These are phyloP conservation scores for Wickerhamomyces queroliae DNA, from an alignment of 805 yeast genomes.

Conservation along the genomic window DNA sequence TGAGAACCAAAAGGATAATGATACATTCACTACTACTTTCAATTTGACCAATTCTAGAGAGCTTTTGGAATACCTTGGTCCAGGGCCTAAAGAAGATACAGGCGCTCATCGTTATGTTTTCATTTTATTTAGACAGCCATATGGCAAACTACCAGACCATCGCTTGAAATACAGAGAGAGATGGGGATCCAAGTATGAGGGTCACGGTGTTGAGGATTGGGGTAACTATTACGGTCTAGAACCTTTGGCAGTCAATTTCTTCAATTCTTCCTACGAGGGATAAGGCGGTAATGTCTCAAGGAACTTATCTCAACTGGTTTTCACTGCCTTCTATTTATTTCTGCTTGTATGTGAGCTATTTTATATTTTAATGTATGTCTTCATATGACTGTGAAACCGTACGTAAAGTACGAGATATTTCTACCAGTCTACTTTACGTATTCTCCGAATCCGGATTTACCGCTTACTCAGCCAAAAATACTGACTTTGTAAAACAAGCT, in stretches of 20 bases:
- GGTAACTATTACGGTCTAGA: slow-evolving; percentile 14
- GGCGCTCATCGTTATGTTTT: slow-evolving; percentile 14
- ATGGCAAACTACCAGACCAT: slow-evolving; percentile 11
- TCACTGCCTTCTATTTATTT: no score
- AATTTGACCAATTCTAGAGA: not conserved
- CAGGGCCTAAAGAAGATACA: slow-evolving; percentile 11
- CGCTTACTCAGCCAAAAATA: no score
- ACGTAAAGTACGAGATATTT: no score
- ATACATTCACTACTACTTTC: not conserved
- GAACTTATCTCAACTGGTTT: no score
- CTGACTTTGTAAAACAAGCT: no score
- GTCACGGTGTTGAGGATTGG: slow-evolving; percentile 18
- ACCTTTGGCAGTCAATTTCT: slow-evolving; percentile 17
- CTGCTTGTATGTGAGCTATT: no score
- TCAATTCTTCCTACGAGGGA: slow-evolving; percentile 14
- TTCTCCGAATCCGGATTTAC: no score
- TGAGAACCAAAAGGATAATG: not conserved
- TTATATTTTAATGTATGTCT: no score
- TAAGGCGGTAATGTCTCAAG: no score
- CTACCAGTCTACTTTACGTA: no score
- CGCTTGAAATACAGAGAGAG: slow-evolving; percentile 13
- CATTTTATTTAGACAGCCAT: slow-evolving; percentile 15
- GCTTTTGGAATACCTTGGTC: slow-evolving; percentile 6
- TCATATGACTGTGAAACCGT: no score
- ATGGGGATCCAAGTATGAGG: slow-evolving; percentile 18